Evolutionary conservation across 805 yeast genomes (phyloP), one percentile per base, ranked within the genome.

Genomic region (Henningerozyma blattae): DNA sequence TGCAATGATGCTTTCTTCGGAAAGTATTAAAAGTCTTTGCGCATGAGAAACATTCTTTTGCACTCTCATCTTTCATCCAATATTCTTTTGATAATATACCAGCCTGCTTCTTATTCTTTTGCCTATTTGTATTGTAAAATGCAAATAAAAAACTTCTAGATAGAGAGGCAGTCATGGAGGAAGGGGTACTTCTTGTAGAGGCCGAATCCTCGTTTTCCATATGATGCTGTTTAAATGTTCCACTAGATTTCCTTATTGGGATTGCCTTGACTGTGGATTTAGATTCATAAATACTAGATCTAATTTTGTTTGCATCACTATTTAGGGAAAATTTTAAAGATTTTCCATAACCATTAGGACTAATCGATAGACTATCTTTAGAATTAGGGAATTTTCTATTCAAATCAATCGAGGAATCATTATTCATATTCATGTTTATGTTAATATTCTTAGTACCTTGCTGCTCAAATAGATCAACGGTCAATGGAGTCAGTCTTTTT

Each of bases 1-100:
- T 64, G 50, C 98, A 89, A 56, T 89, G 98, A 52, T 89, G 98
- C 43, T 83, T 81, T 44, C 98, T 65, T 52, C 95, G 63, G 58
- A 86, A 87, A 0, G 96, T 80, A 1, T 81, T 72, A 50, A 89
- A 89, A 3, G 74, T 72, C 35, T 75, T 68, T 36, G 80, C 83
- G 55, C 97, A 89, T 13, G 78, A 68, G 37, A 85, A 74, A 49
- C 98, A 89, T 41, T 85, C 91, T 7, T 77, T 71, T 0, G 94
- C 94, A 38, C 85, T 82, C 28, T 89, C 82, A 59, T 89, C 96
- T 47, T 87, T 85, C 84, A 89, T 78, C 98, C 98, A 89, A 53
- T 85, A 89, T 50, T 85, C 89, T 38, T 72, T 70, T 4, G 68
- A 62, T 4, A 64, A 38, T 0, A 62, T 35, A 2, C 45, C 46